Percentiles rank a stretch among this genome's conserved stretches.
Evolutionary conservation across 495 filamentous ascomycete genomes (phyloP).

Genomic region (Penicillium parvum): DNA sequence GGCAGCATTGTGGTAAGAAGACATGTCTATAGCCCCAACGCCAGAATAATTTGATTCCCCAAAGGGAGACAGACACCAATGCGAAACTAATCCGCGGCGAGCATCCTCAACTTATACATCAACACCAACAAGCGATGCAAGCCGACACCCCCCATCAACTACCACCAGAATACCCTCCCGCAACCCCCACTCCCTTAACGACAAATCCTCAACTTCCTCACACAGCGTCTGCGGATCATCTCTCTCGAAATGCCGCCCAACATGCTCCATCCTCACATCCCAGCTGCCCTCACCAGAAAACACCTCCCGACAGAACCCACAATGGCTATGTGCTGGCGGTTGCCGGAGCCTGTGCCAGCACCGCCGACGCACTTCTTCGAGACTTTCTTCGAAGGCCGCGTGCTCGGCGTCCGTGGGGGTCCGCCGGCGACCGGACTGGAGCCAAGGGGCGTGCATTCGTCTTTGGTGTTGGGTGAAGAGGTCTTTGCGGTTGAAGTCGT

Average conservation of each 20-base stretch:
- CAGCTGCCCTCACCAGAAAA: conserved; percentile 66
- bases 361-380: conserved; percentile 37
- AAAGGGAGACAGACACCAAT: too few species aligned
- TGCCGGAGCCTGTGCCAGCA: conserved; percentile 58
- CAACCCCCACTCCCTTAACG: conserved; percentile 50
- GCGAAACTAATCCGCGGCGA: neutral
- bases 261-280: conserved; percentile 88
- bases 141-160: conserved; percentile 13
- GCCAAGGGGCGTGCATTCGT: conserved; percentile 76
- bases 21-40: too few species aligned
- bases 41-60: too few species aligned
- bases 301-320: conserved; percentile 58
- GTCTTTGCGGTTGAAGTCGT: conserved; percentile 90
- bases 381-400: conserved; percentile 18
- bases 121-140: conserved; percentile 6
- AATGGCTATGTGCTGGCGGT: conserved; percentile 58
- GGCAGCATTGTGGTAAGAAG: too few species aligned
- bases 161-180: conserved; percentile 39
- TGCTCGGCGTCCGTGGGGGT: conserved; percentile 35
- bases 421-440: conserved; percentile 22
- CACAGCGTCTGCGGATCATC: conserved; percentile 21
- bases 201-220: conserved; percentile 39
- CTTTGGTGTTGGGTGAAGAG: conserved; percentile 89
- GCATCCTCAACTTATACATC: too few species aligned
- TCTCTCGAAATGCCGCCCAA: conserved; percentile 74